Percentiles rank a stretch among this genome's conserved stretches.
These are phyloP conservation scores for Shiraia bambusicola DNA, from an alignment of 2,329 filamentous ascomycete genomes.

Conservation along the genomic window DNA sequence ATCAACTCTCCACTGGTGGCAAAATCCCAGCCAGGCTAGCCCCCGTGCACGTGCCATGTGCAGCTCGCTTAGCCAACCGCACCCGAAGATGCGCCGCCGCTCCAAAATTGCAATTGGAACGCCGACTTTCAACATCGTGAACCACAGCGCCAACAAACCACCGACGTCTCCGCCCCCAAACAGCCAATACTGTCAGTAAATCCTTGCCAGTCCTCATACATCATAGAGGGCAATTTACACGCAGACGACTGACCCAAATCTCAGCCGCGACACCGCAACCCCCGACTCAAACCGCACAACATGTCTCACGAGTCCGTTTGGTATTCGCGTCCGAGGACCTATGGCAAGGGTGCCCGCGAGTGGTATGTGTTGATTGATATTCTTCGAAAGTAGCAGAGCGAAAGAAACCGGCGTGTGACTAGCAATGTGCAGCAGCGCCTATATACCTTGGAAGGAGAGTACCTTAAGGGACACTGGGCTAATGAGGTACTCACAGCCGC, in stretches of 20 bases:
- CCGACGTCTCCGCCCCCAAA: constrained; percentile 28
- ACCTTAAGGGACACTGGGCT: constrained; percentile 23
- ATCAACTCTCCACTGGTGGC: too few relatives aligned
- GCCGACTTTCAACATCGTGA: constrained; percentile 21
- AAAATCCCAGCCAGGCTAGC: neutral
- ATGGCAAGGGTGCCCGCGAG: constrained; percentile 92
- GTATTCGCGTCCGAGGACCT: constrained; percentile 96
- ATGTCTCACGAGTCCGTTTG: constrained; percentile 96
- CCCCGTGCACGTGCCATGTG: neutral
- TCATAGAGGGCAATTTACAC: neutral
- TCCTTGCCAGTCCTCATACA: too few relatives aligned
- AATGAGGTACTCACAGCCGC: constrained; percentile 57
- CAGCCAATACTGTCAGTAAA: constrained; percentile 30
- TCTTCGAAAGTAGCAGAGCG: neutral
- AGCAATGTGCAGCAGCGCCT: neutral
- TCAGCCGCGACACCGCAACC: constrained; percentile 27
- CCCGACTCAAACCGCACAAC: constrained; percentile 51
- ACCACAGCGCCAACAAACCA: constrained; percentile 31
- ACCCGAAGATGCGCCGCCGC: constrained; percentile 24
- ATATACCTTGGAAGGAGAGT: constrained; percentile 1
- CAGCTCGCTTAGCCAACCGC: constrained; percentile 23
- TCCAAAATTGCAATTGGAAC: constrained; percentile 27
- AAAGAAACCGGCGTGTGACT: neutral
- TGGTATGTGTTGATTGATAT: constrained; percentile 67
- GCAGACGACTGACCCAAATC: constrained; percentile 13